Evolutionary conservation across 140 eudicot species (phyloP), one percentile per base, ranked within the genome.

Genomic region (Anethum foeniculum): DNA sequence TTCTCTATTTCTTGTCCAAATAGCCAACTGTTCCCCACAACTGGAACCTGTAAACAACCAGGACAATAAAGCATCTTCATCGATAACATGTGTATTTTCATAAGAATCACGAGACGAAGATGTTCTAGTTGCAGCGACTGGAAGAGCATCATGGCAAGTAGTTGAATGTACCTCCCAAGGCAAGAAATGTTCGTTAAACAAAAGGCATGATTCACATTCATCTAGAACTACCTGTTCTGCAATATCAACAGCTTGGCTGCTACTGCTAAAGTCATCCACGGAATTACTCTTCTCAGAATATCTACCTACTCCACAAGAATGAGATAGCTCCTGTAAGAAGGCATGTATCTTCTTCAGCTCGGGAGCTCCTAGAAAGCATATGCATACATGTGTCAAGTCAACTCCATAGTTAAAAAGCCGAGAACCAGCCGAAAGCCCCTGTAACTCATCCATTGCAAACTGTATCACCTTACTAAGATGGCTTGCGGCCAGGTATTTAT

Each of bases 401-500:
- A 95, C 81, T 25, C 87, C 80, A 54, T 77, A 90, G 81, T 89
- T 86, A 21, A 88, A 90, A 88, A 95, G 93, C 83, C 83, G 96
- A 76, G 99, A 89, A 80, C 91, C 90, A 82, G 68, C 80, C 64
- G 88, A 83, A 79, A 78, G 85, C 48, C 86, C 82, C 81, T 89
- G 96, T 34, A 95, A 81, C 88, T 89, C 98, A 81, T 95, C 99
- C 75, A 91, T 88, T 36, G 98, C 90, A 86, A 89, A 92, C 68
- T 91, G 96, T 69, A 93, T 85, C 80, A 95, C 96, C 88, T 95
- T 93, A 77, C 87, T 85, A 54, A 95, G 96, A 87, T 91, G 97
- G 83, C 91, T 93, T 34, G 90, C 77, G 2, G 98, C 96, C 80
- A 95, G 98, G 58, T 79, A 93, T 36, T 93, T 93, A 75, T 89